Percentiles rank a stretch among this genome's conserved stretches.
Evolutionary conservation across 192 early-diverging fungal species (phyloP).

Genomic region (Allomyces macrogynus): DNA sequence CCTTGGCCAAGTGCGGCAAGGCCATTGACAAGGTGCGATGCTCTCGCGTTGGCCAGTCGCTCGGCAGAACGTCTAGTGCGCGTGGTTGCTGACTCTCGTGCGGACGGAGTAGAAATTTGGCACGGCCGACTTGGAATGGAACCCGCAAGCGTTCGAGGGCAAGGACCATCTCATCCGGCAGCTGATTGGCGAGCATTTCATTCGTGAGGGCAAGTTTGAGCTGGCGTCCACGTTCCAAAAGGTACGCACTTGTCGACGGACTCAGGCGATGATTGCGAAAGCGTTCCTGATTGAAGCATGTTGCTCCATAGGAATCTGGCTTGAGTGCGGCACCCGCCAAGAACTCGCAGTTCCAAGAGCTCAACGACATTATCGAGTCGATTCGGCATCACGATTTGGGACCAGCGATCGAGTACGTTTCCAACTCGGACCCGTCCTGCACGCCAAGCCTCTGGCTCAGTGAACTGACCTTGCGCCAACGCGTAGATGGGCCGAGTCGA

Average conservation of each 20-base stretch:
- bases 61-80: not conserved
- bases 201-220: slow-evolving; percentile 72
- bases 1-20: slow-evolving; percentile 46
- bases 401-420: slow-evolving; percentile 35
- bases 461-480: not conserved
- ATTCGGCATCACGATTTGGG: slow-evolving; percentile 36
- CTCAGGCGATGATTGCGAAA: too few species aligned
- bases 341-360: slow-evolving; percentile 49
- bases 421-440: too few species aligned
- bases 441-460: not conserved
- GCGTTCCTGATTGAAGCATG: too few species aligned
- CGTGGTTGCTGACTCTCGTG: slow-evolving; percentile 1
- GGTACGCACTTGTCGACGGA: slow-evolving; percentile 3
- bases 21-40: slow-evolving; percentile 41
- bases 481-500: slow-evolving; percentile 45
- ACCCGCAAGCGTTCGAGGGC: slow-evolving; percentile 54
- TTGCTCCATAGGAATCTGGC: slow-evolving; percentile 13
- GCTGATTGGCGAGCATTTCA: slow-evolving; percentile 53
- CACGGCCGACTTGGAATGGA: slow-evolving; percentile 23
- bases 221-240: slow-evolving; percentile 43
- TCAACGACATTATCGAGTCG: slow-evolving; percentile 53
- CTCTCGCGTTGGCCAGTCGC: slow-evolving; percentile 1
- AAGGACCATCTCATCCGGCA: slow-evolving; percentile 39
- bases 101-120: slow-evolving; percentile 1
- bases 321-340: slow-evolving; percentile 21